Conservation (phyloP, 768 basidiomycete genomes). For the Pleurotus eryngii region DNA sequence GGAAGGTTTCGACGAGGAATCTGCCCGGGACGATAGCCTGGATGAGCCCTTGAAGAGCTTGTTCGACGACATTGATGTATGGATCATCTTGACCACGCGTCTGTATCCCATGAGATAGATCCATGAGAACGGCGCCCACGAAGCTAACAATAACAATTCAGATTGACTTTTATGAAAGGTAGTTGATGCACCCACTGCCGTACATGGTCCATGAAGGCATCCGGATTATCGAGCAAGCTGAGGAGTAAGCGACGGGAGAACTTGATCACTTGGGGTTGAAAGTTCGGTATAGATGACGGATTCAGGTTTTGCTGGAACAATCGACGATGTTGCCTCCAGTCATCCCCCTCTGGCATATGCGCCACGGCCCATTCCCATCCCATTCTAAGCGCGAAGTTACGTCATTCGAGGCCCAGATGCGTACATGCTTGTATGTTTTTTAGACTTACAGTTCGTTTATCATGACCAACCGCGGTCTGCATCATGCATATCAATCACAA, state of each 20-base stretch:
- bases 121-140: conserved; percentile 13
- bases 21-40: conserved; percentile 11
- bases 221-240: conserved; percentile 10
- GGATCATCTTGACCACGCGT: conserved; percentile 17
- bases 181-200: conserved; percentile 5
- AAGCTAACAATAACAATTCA: conserved; percentile 3
- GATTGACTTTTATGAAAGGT: neutral
- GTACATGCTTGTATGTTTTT: neutral
- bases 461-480: conserved; percentile 23
- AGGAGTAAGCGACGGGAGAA: conserved; percentile 11
- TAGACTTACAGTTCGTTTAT: conserved; percentile 17
- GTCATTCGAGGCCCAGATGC: neutral
- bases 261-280: conserved; percentile 11
- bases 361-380: conserved; percentile 21
- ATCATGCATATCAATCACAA: conserved; percentile 10
- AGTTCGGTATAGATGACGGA: conserved; percentile 8
- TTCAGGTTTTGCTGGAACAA: conserved; percentile 22
- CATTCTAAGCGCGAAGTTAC: conserved; percentile 15
- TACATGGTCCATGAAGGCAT: conserved; percentile 11
- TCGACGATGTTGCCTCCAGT: conserved; percentile 21
- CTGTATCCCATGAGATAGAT: conserved; percentile 20
- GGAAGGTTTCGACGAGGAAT: conserved; percentile 6
- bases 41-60: conserved; percentile 13
- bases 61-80: conserved; percentile 17
- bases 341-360: conserved; percentile 19